Conservation (phyloP, 371 early-diverging fungal genomes). For the Mortierella sp. region DNA sequence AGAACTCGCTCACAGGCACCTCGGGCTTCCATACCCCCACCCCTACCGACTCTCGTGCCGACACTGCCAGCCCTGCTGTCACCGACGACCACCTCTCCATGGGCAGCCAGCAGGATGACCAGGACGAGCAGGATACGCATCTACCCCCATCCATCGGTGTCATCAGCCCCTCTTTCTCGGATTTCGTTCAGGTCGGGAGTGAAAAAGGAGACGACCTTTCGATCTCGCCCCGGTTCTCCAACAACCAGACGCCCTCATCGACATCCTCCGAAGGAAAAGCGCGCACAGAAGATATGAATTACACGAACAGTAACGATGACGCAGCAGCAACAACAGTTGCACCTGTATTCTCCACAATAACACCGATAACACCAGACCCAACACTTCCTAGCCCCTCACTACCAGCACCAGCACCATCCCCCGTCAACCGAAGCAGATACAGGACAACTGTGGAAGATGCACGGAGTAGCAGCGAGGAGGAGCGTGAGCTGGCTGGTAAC, state of each 20-base stretch:
- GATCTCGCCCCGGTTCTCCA: conserved; percentile 13
- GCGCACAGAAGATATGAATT: neutral
- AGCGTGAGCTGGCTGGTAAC: neutral
- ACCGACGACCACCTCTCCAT: conserved; percentile 6
- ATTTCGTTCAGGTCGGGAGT: conserved; percentile 39
- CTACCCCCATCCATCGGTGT: neutral
- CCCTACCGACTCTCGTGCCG: neutral
- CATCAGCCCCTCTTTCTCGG: conserved; percentile 40
- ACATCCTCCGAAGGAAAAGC: conserved; percentile 16
- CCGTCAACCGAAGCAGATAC: conserved; percentile 15
- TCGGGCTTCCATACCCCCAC: conserved; percentile 20
- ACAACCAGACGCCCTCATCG: neutral
- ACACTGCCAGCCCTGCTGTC: neutral
- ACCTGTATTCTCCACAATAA: neutral
- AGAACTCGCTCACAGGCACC: conserved; percentile 34
- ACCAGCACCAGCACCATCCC: neutral
- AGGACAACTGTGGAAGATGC: conserved; percentile 53
- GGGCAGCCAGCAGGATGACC: conserved; percentile 3
- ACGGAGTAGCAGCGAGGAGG: conserved; percentile 25
- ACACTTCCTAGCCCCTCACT: neutral
- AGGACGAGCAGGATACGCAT: neutral
- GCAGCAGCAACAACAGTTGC: neutral
- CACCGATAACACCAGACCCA: neutral
- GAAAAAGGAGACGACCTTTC: conserved; percentile 36
- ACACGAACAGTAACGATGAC: neutral